Evolutionary conservation across 163 green algal genomes (phyloP), one percentile per base, ranked within the genome.

Genomic region (Volvox carteri): DNA sequence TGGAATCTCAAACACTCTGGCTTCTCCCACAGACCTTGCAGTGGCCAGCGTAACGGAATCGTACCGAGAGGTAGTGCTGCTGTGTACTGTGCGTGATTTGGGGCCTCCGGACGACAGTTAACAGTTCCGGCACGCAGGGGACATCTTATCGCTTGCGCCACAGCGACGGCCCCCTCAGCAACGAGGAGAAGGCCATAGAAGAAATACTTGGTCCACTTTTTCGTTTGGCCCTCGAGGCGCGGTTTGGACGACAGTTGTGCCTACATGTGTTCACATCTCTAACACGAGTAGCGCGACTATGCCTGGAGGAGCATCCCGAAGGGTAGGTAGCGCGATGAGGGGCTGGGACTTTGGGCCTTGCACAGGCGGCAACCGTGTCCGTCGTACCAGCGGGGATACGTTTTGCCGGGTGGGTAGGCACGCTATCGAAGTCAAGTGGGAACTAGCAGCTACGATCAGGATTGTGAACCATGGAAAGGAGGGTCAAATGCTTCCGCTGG

Each of bases 171-270:
- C 78, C 60, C 18, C 42, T 77, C 3, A 87, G 30, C n/a, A 1
- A 1, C 1, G 81, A 87, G 3, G 81, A 87, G 46, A 30, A 56
- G 46, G 62, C 81, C 8, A n/a, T 88, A 5, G 68, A 89, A 62
- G 84, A 76, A 8, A 19, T 89, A 2, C 54, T 89, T 9, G 72
- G 54, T 11, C 84, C 84, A 19, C n/a, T 89, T 23, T 77, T 54
- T 48, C 39, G 77, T 52, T 50, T 84, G 2, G 16, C n/a, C 0
- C 25, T 77, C 7, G 54, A 84, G 37, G 84, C 84, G 12, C 52
- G 84, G 2, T 89, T 75, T 21, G 54, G 72, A 18, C 19, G 52
- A 19, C 54, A 78, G 19, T 7, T 77, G 0, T 89, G 84, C 33
- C 41, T 60, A 60, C 54, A 77, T 30, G 84, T 89, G 23, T 84